A percentile compares a stretch with the other conserved stretches of the same genome.
Conservation (phyloP, 345 rosid genomes). For the Eutrema japonicum region DNA sequence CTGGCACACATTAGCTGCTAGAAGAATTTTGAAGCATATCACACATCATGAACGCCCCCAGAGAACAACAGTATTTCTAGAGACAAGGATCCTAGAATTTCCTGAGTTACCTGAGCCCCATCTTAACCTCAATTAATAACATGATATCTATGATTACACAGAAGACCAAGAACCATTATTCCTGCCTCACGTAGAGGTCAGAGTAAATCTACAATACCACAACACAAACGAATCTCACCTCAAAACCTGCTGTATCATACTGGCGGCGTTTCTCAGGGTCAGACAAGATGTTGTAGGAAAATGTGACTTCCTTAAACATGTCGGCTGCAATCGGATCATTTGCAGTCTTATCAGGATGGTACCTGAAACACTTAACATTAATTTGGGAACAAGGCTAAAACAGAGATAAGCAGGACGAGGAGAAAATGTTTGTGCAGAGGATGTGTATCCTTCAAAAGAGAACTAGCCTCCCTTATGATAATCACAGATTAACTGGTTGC, state of each 20-base stretch:
- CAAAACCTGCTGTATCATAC: slow-evolving; percentile 94
- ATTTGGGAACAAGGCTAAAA: background rate
- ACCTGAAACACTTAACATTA: slow-evolving; percentile 57
- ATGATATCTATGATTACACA: background rate
- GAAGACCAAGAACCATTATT: background rate
- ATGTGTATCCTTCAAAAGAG: background rate
- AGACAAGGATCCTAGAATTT: too few species aligned
- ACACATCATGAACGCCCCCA: background rate
- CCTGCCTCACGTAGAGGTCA: slow-evolving; percentile 1
- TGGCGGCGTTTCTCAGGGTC: slow-evolving; percentile 88
- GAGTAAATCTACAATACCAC: background rate
- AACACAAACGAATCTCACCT: slow-evolving; percentile 57
- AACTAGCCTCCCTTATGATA: slow-evolving; percentile 26
- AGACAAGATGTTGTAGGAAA: slow-evolving; percentile 88
- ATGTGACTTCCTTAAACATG: slow-evolving; percentile 93
- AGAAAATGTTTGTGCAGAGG: background rate
- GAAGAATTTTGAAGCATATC: background rate
- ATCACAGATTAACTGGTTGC: slow-evolving; percentile 1
- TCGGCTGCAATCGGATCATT: slow-evolving; percentile 94
- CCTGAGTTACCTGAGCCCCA: too few species aligned
- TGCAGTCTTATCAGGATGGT: slow-evolving; percentile 97
- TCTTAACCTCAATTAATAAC: background rate
- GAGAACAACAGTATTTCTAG: too few species aligned
- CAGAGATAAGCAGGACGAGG: background rate
- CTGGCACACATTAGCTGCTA: slow-evolving; percentile 1